These are phyloP conservation scores for Wickerhamomyces sydowiorum DNA, from an alignment of 805 yeast species.

Conservation along the genomic window DNA sequence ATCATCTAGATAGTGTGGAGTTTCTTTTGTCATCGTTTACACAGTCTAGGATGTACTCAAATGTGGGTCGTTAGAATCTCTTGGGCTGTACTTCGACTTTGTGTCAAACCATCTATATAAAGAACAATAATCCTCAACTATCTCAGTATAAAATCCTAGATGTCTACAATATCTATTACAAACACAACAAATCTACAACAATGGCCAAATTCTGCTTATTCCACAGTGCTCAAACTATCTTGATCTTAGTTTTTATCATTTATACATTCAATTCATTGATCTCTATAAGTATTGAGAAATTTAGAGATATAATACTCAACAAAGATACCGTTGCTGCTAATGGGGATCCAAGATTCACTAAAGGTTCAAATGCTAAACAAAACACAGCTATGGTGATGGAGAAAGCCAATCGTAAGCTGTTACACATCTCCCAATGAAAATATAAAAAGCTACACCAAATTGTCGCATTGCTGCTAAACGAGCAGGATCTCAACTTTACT, in stretches of 20 bases:
- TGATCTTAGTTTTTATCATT: background rate
- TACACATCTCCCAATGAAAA: background rate
- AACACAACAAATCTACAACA: background rate
- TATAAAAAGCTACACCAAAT: background rate
- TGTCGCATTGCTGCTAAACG: background rate
- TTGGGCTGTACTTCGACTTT: too few relatives aligned
- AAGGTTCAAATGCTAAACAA: background rate
- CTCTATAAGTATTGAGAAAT: background rate
- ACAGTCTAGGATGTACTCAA: too few relatives aligned
- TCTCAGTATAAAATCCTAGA: too few relatives aligned
- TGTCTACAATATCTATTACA: background rate
- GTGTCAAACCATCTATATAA: too few relatives aligned
- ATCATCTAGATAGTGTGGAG: too few relatives aligned
- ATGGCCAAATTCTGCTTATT: background rate
- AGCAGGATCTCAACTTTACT: too few relatives aligned
- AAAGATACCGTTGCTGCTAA: background rate
- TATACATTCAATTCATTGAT: background rate
- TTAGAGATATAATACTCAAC: background rate
- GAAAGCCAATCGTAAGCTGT: background rate
- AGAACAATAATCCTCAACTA: too few relatives aligned
- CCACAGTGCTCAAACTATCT: background rate
- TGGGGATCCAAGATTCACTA: background rate
- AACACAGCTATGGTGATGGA: background rate
- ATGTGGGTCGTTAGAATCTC: too few relatives aligned
- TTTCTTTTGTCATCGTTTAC: too few relatives aligned